Evolutionary conservation across 345 rosid genomes (phyloP), one percentile per base, ranked within the genome.

Genomic region (Gossypium longicalyx): DNA sequence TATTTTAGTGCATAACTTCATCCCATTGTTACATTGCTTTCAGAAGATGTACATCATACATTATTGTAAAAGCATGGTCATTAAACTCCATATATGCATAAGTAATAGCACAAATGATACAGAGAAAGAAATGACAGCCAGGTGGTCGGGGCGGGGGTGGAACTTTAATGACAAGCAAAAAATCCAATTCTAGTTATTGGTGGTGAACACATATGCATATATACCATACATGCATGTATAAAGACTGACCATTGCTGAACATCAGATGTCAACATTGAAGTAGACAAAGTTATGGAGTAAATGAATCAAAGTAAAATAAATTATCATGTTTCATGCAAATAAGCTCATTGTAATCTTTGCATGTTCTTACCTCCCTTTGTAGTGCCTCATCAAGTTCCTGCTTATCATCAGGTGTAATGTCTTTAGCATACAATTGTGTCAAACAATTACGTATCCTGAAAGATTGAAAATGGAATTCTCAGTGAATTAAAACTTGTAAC

Each of bases 381-480:
- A 95, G 83, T 67, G 99, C 97, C 89, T 95, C 99, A 70, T 95
- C 99, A 47, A 95, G 98, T 85, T 95, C 99, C 83, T 91, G 98
- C 80, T 93, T 91, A 80, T 95, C 99, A 81, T 95, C 97, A 53
- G 99, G 98, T 74, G 97, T 91, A 57, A 95, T 91, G 82, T 95
- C 98, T 69, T 93, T 95, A 38, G 97, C 98, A 86, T 90, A 86
- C 79, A 95, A 77, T 80, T 95, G 98, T 2, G 97, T 89, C 85
- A 95, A 85, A 81, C 94, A 90, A 76, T 90, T 82, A 34, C 97
- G 88, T 34, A 95, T 88, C 96, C 96, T 94, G 74, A 52, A 73
- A 82, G 58, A 72, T 74, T 48, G 1, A 20, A 70, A 72, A 76
- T 49, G 3, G 22, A 66, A 54, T 9, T 49, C 72, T 19, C 34